Evolutionary conservation across 495 filamentous ascomycete genomes (phyloP).

Genomic region (Lasiosphaeria miniovina): DNA sequence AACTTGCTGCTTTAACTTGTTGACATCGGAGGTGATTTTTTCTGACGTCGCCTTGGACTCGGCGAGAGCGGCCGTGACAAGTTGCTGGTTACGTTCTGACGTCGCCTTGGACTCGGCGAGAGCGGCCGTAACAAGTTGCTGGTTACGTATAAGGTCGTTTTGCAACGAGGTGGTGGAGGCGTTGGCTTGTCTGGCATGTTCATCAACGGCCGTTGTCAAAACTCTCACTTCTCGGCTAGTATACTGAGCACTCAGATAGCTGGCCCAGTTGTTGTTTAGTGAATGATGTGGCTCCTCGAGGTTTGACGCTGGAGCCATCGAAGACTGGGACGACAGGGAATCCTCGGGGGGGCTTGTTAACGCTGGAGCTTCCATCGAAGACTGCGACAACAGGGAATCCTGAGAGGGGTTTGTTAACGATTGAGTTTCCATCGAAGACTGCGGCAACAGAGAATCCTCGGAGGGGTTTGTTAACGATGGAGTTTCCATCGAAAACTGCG

Average conservation of each 20-base stretch:
- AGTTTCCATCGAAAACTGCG: conserved; percentile 6
- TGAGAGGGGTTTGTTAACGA: no score
- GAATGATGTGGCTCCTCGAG: conserved; percentile 19
- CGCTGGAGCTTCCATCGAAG: no score
- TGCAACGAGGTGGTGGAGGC: conserved; percentile 16
- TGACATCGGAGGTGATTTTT: conserved; percentile 10
- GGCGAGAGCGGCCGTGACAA: conserved; percentile 5
- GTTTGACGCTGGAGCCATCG: conserved; percentile 6
- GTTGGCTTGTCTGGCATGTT: conserved; percentile 14
- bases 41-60: conserved; percentile 21
- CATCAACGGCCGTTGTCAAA: conserved; percentile 19
- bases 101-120: no score
- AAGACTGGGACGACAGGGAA: no score
- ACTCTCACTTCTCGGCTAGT: conserved; percentile 18
- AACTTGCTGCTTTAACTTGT: conserved; percentile 15
- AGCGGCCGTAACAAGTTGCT: no score
- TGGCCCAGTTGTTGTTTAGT: conserved; percentile 23
- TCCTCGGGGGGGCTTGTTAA: no score
- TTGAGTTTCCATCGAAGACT: conserved; percentile 9
- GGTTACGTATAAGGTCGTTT: conserved; percentile 10
- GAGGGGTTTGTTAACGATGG: not conserved
- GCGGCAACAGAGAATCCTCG: conserved; percentile 7
- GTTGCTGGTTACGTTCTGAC: no score
- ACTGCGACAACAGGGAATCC: no score
- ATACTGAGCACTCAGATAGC: conserved; percentile 27